Base-by-base conservation (phyloP, 2,329 filamentous ascomycete species). In the Colletotrichum horii region DNA sequence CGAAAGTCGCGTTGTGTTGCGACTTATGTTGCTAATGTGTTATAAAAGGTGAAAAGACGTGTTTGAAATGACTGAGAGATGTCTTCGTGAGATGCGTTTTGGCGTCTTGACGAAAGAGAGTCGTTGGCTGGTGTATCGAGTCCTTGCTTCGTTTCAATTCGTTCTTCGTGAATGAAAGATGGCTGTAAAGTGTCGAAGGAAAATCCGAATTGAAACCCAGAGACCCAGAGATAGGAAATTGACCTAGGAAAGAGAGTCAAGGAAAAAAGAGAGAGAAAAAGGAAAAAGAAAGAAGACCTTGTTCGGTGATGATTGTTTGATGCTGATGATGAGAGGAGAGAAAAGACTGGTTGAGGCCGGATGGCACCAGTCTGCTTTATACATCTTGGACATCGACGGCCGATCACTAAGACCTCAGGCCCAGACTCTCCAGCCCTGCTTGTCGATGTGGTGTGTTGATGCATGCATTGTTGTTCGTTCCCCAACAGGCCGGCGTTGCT, bases 191-290 rank as follows among this genome's bases (percentile, higher is more conserved):
- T 15, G 34, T 30, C 64, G 64, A 66, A 66, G 64, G 48, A 55
- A 76, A 28, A 64, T 64, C 12, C 19, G 71, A 78, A 77, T 72
- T 76, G 72, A 74, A 58, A 76, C 36, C 76, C 71, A 70, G 64
- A 79, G 74, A 79, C 78, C 75, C 43, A 48, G 34, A 61, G 58
- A 76, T 76, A 72, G 72, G 65, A 79, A 78, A 79, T 55, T 71
- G 70, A 78, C 69, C 74, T 70, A 76, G 74, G 79, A 80, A 75
- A 81, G 76, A 77, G 77, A 79, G 69, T 77, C 71, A 78, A 80
- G 77, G 65, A 72, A 66, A 77, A 78, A 36, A 78, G 56, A 76
- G 69, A 78, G 61, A 79, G 72, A 72, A 78, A 78, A 80, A 77
- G 73, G 71, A 61, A 76, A 77, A 76, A 71, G 80, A 78, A 60